A percentile compares a stretch with the other conserved stretches of the same genome.
These are phyloP conservation scores for Aspergillus pseudoterreus DNA, from an alignment of 2,329 filamentous ascomycete genomes.

Conservation along the genomic window DNA sequence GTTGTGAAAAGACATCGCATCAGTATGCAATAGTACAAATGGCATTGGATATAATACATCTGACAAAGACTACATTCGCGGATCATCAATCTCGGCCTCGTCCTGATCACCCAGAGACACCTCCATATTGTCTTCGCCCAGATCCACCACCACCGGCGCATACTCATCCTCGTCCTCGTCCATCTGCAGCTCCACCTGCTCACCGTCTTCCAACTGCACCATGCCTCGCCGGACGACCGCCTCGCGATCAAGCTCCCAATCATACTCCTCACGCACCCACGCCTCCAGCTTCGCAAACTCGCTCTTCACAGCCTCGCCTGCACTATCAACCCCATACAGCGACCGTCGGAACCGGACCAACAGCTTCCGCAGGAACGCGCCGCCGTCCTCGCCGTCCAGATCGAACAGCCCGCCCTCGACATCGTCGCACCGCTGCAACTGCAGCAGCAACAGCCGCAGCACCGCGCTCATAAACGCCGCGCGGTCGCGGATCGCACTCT, in stretches of 20 bases:
- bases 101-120: background rate
- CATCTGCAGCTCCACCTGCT: constrained; percentile 58
- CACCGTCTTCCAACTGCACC: constrained; percentile 61
- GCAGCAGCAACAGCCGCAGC: constrained; percentile 48
- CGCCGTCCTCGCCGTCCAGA: constrained; percentile 50
- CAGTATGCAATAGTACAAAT: background rate
- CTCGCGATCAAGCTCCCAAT: constrained; percentile 55
- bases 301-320: constrained; percentile 42
- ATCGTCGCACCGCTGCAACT: constrained; percentile 55
- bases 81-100: background rate
- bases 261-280: constrained; percentile 52
- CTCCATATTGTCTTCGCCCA: constrained; percentile 19
- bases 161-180: constrained; percentile 61
- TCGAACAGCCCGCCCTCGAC: constrained; percentile 61
- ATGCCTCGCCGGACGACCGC: constrained; percentile 55
- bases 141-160: constrained; percentile 58
- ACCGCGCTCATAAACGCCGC: constrained; percentile 52
- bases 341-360: constrained; percentile 51
- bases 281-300: constrained; percentile 55
- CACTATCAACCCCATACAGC: constrained; percentile 43
- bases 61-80: background rate
- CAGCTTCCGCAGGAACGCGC: constrained; percentile 50
- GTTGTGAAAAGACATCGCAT: background rate
- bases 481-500: constrained; percentile 46
- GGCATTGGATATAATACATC: background rate